Conservation (phyloP, 2,329 filamentous ascomycete species). For the Fusarium praegraminearum region DNA sequence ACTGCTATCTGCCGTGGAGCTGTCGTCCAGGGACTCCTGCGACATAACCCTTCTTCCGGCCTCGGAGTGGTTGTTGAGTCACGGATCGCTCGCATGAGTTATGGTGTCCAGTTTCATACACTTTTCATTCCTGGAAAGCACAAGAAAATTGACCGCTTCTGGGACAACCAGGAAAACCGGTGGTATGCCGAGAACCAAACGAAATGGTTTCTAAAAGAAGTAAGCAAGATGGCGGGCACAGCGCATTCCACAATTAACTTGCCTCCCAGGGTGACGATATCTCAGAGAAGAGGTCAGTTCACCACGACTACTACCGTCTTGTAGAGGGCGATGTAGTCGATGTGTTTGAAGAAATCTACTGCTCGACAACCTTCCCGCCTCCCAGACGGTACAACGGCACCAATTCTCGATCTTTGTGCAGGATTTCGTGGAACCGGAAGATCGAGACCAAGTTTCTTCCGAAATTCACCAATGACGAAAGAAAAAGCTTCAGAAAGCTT, state of each 20-base stretch:
- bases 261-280: conserved; percentile 31
- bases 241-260: no score
- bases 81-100: conserved; percentile 49
- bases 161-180: no score
- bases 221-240: no score
- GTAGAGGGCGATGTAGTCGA: accelerated
- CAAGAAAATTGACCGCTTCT: no score
- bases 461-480: conserved; percentile 11
- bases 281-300: neutral
- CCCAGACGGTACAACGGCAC: neutral
- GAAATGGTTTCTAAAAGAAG: conserved; percentile 48
- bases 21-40: conserved; percentile 44
- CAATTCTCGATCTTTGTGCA: conserved; percentile 22
- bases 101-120: conserved; percentile 12
- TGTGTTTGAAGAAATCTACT: accelerated
- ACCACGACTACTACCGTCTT: neutral
- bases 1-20: conserved; percentile 53
- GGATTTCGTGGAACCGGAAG: conserved; percentile 26
- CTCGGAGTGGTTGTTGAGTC: conserved; percentile 31
- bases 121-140: conserved; percentile 13
- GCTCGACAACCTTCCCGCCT: conserved; percentile 4
- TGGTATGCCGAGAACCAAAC: no score
- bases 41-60: neutral
- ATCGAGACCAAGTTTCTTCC: conserved; percentile 7
- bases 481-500: conserved; percentile 6